Evolutionary conservation across 805 yeast species (phyloP), one percentile per base, ranked within the genome.

Genomic region (Metschnikowia colocasiae): DNA sequence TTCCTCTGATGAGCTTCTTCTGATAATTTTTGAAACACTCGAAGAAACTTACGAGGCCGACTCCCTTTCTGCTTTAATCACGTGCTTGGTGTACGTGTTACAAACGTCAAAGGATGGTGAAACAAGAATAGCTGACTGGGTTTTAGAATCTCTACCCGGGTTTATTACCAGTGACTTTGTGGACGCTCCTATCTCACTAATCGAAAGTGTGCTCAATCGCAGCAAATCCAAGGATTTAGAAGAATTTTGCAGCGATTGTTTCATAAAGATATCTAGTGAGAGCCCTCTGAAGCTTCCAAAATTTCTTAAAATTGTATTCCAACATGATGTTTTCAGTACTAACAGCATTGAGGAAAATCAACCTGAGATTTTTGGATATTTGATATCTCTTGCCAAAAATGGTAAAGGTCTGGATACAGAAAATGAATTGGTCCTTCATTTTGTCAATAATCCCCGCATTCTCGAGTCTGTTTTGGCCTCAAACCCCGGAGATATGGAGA

Each of bases 331-430:
- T 4, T 26, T 41, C 29, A 35, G 43, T 15, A 6, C 30, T 3
- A 34, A n/a, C 13, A 32, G 43, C 7, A 25, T 46, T 22, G 43
- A 43, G 33, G 47, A 48, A 2, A 19, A 37, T 7, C 57, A 44
- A 41, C 58, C 62, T 3, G 61, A 60, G 3, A 57, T 77, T 4
- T 48, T 66, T 5, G 46, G 55, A 1, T 64, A 66, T 35, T 49
- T 79, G 12, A 59, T 61, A 20, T 34, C 52, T 3, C 52, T 75
- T 18, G 65, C 73, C 1, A 45, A 52, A 19, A 61, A 59, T 22
- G 47, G 49, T 7, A 50, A 49, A 10, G 51, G 64, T 31, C 54
- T 57, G 26, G 51, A 38, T 0, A 34, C 40, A 2, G 72, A 68
- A 35, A 51, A 59, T 19, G 44, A 48, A 3, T 29, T 67, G 29